These are phyloP conservation scores for Euphorbia corollata DNA, from an alignment of 441 rosid genomes.

Conservation along the genomic window DNA sequence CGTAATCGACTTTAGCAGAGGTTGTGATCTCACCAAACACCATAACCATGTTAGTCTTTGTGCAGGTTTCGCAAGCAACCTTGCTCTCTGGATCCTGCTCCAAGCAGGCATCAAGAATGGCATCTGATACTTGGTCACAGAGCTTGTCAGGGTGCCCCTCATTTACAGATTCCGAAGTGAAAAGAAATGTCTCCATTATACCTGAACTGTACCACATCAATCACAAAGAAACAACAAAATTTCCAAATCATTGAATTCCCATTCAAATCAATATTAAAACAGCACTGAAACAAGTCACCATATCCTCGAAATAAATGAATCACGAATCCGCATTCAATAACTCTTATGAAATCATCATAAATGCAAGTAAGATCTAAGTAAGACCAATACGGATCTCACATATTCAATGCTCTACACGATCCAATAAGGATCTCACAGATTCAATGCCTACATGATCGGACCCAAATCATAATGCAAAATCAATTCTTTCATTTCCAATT, in stretches of 20 bases:
- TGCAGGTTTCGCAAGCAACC: conserved; percentile 81
- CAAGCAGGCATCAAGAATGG: conserved; percentile 72
- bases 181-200: conserved; percentile 64
- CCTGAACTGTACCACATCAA: conserved; percentile 18
- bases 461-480: neutral
- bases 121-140: conserved; percentile 77
- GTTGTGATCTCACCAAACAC: conserved; percentile 82
- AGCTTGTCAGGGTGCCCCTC: conserved; percentile 87
- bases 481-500: neutral
- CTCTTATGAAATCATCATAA: neutral
- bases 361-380: neutral
- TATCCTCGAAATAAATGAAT: neutral
- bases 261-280: neutral
- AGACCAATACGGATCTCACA: neutral
- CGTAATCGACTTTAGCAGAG: conserved; percentile 56
- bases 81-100: conserved; percentile 83
- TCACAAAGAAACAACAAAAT: neutral
- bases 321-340: neutral
- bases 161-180: conserved; percentile 79
- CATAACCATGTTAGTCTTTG: conserved; percentile 88
- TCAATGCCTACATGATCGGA: neutral
- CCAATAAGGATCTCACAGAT: neutral
- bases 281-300: neutral
- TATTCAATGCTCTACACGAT: neutral
- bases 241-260: neutral